phyloP scores from a whole-genome alignment of 2,329 filamentous ascomycete species.

The Leptographium flavum region DNA sequence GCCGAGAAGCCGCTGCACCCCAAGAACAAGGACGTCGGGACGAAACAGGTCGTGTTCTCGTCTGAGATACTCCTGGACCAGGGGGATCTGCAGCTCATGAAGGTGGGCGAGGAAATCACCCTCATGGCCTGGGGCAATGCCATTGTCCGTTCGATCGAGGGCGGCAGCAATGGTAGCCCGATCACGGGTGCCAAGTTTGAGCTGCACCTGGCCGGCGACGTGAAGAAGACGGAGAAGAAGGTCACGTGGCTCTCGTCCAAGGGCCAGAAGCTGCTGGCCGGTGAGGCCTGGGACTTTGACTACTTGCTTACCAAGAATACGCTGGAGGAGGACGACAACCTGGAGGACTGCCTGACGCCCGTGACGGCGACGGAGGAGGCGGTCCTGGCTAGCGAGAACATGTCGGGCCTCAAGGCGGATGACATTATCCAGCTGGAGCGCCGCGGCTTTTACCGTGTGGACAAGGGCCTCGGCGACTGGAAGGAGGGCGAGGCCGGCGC shows the following conservation, averaged over 20 bases:
- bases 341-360: slow-evolving; percentile 71
- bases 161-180: slow-evolving; percentile 30
- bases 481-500: slow-evolving; percentile 33
- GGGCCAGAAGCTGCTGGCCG: slow-evolving; percentile 60
- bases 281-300: slow-evolving; percentile 89
- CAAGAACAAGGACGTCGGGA: slow-evolving; percentile 76
- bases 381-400: slow-evolving; percentile 69
- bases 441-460: slow-evolving; percentile 81
- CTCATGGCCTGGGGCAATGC: slow-evolving; percentile 96
- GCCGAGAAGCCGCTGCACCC: slow-evolving; percentile 76
- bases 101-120: slow-evolving; percentile 78
- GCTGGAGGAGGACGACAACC: slow-evolving; percentile 70
- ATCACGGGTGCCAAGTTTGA: slow-evolving; percentile 65
- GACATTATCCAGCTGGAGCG: slow-evolving; percentile 94
- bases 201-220: slow-evolving; percentile 82
- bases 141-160: slow-evolving; percentile 54
- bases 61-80: slow-evolving; percentile 70
- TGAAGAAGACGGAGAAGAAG: slow-evolving; percentile 94
- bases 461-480: slow-evolving; percentile 43
- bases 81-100: slow-evolving; percentile 69
- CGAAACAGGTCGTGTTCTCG: slow-evolving; percentile 73
- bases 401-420: slow-evolving; percentile 62
- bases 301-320: slow-evolving; percentile 93
- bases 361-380: slow-evolving; percentile 61
- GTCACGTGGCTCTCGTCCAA: slow-evolving; percentile 79